Percentiles rank a stretch among this genome's conserved stretches.
These are phyloP conservation scores for Xanthoconium purpureum DNA, from an alignment of 768 basidiomycete species.

Conservation along the genomic window DNA sequence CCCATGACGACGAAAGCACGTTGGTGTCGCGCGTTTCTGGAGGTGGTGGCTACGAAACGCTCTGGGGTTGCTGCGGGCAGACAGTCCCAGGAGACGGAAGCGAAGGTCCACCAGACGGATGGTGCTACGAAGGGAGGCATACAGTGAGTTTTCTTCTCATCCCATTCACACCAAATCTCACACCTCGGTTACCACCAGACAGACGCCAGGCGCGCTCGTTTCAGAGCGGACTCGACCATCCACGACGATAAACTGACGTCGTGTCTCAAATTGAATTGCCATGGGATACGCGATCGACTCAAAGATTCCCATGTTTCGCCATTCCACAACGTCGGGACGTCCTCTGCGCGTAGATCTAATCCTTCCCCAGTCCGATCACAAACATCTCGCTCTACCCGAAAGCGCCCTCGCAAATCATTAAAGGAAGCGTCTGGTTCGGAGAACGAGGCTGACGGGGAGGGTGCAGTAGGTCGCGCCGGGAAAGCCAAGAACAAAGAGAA, in stretches of 20 bases:
- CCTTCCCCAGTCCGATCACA: conserved; percentile 25
- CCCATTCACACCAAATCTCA: not conserved
- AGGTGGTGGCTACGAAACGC: conserved; percentile 43
- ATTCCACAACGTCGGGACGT: not conserved
- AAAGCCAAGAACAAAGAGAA: conserved; percentile 13
- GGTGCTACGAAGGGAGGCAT: conserved; percentile 84
- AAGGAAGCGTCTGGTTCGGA: conserved; percentile 20
- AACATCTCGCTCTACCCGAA: conserved; percentile 16
- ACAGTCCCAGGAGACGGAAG: conserved; percentile 75
- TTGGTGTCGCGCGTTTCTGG: conserved; percentile 59
- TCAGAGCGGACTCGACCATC: conserved; percentile 69
- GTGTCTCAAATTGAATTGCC: conserved; percentile 57
- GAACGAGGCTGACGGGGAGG: conserved; percentile 14
- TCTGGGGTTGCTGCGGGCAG: conserved; percentile 72
- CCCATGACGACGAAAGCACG: conserved; percentile 81
- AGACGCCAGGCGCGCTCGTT: conserved; percentile 71
- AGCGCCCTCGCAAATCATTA: conserved; percentile 24
- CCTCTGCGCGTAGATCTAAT: conserved; percentile 24
- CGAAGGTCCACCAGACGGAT: conserved; percentile 81
- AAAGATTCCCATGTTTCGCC: not conserved
- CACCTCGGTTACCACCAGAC: conserved; percentile 39
- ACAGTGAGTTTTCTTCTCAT: conserved; percentile 40
- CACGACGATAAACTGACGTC: conserved; percentile 64
- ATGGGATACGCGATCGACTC: conserved; percentile 33
- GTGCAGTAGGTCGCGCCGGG: not conserved